Base-by-base conservation (phyloP, 768 basidiomycete species). In the Leucosporidium creatinivorum region DNA sequence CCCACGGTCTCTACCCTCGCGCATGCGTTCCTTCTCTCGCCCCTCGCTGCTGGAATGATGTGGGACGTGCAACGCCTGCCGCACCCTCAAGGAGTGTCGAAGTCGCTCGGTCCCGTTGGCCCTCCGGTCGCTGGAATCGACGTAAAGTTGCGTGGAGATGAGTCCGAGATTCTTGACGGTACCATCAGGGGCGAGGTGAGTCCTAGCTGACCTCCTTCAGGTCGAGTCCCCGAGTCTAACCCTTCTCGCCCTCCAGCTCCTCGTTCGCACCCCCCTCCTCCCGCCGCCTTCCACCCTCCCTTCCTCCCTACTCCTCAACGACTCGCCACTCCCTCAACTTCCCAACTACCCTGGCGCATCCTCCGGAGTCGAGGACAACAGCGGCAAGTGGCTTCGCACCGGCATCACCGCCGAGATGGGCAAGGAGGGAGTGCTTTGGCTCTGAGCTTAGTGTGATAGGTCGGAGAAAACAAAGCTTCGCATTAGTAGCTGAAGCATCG, bases 41-140 rank as follows among this genome's bases (percentile, higher is more conserved):
- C 68, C 5, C 23, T 69, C 33, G 30, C 33, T 1, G 30, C n/a
- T 21, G 65, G 30, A 6, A 26, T 61, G 52, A 56, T 73, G 58
- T 73, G 56, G 31, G 71, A 73, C 57, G 57, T 67, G 13, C 71
- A 73, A 49, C 30, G 67, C 2, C 36, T 73, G 8, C 68, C 71
- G 39, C 39, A 44, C 39, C 71, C 68, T 17, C 68, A 63, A 0
- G 68, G 66, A 4, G 26, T 18, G 23, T 60, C 58, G 33, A 54
- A 33, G 33, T 39, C 21, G 15, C 65, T 67, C 19, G 58, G 25
- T 25, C 13, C 28, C 17, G 65, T 67, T 28, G 71, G 71, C 0
- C 31, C 71, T 44, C 68, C 65, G 10, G n/a, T 60, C 1, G n/a
- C 26, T 4, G 71, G 71, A 1, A 23, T 69, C 26, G 71, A 73